Evolutionary conservation across 129 eudicot species (phyloP).

Genomic region (Centrapalus pauciflorus): DNA sequence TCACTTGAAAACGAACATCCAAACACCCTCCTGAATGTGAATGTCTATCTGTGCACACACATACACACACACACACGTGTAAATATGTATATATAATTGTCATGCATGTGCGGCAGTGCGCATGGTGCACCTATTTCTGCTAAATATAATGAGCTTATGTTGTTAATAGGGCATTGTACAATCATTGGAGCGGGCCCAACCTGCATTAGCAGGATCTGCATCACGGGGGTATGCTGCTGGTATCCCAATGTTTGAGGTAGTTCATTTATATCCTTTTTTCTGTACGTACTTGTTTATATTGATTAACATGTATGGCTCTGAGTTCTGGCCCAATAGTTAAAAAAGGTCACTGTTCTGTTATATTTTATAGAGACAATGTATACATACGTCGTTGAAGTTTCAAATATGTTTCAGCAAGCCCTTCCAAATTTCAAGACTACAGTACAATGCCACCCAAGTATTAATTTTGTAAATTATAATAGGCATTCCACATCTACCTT

Average conservation of each 20-base stretch:
- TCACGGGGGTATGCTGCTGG: conserved; percentile 23
- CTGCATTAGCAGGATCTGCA: conserved; percentile 21
- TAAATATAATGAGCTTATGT: neutral
- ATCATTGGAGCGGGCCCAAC: conserved; percentile 21
- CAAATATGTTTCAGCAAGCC: too few relatives aligned
- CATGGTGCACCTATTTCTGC: neutral
- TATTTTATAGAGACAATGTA: too few relatives aligned
- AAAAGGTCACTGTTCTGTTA: neutral
- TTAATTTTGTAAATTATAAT: too few relatives aligned
- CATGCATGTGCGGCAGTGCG: neutral
- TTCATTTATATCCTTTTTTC: neutral
- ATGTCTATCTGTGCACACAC: neutral
- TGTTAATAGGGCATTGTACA: conserved; percentile 16
- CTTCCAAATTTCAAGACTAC: too few relatives aligned
- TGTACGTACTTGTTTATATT: neutral
- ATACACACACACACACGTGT: neutral
- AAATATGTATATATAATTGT: neutral
- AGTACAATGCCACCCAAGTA: too few relatives aligned
- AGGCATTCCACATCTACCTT: too few relatives aligned
- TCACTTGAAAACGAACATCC: neutral
- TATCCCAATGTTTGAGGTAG: conserved; percentile 23
- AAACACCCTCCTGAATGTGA: neutral
- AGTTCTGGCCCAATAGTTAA: neutral
- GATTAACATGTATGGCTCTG: neutral
- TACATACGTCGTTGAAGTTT: too few relatives aligned